Evolutionary conservation across 148 eudicot species (phyloP), one percentile per base, ranked within the genome.

Genomic region (Fagopyrum tataricum): DNA sequence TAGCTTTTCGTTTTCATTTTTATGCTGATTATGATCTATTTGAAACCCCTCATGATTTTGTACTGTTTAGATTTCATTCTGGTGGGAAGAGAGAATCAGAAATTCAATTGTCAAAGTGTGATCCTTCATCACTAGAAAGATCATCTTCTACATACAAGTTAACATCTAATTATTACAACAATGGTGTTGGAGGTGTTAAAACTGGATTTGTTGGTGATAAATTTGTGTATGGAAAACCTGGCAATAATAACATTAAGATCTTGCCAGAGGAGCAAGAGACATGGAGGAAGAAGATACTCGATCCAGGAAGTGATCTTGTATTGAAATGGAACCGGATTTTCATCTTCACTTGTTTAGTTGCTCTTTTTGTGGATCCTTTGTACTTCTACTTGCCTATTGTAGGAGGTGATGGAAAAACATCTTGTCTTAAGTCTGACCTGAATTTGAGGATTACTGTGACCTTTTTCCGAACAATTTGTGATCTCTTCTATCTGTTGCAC

Each of bases 301-400:
- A 96, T 79, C 99, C 99, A 6, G 99, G 96, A 61, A 89, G 97
- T 69, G 93, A 96, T 17, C 80, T 90, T 72, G 95, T 92, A 80
- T 71, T 96, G 76, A 79, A 87, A 71, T 96, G 99, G 97, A 96
- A 92, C 79, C 83, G 88, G 75, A 59, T 90, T 79, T 96, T 96
- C 82, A 87, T 96, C 59, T 77, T 90, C 37, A 77, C 97, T 7
- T 90, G 97, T 73, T 85, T 96, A 79, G 55, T 92, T 72, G 99
- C 99, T 14, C 89, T 96, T 8, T 96, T 92, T 62, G 80, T 96
- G 21, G 99, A 96, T 71, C 99, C 99, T 5, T 72, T 96, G 23
- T 96, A 87, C 83, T 92, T 96, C 72, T 96, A 78, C 78, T 81
- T 92, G 80, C 99, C 97, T 20, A 81, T 80, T 10, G 80, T 88